A percentile compares a stretch with the other conserved stretches of the same genome.
phyloP scores from a whole-genome alignment of 2,329 filamentous ascomycete species.

The Colletotrichum tabaci region DNA sequence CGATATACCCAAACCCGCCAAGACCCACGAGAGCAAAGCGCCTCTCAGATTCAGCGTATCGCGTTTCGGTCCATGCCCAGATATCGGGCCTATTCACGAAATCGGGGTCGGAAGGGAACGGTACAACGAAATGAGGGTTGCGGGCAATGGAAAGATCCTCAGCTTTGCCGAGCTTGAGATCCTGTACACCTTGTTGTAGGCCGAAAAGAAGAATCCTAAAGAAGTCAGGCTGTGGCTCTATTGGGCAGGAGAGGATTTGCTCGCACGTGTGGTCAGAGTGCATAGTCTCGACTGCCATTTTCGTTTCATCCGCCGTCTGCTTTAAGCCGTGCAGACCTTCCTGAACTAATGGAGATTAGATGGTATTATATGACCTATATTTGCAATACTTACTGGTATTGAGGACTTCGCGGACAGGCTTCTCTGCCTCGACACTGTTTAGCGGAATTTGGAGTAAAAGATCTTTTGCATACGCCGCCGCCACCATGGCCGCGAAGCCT shows the following conservation, averaged over 20 bases:
- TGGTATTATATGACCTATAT: not conserved
- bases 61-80: slow-evolving; percentile 28
- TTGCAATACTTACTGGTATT: not conserved
- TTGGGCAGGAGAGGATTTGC: not conserved
- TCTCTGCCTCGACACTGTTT: slow-evolving; percentile 38
- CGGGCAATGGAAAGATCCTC: not conserved
- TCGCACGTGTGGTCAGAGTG: not conserved
- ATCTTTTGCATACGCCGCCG: slow-evolving; percentile 48
- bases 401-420: slow-evolving; percentile 1
- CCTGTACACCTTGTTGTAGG: not conserved
- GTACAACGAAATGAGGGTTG: slow-evolving; percentile 16
- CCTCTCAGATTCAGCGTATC: not conserved
- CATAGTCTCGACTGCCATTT: not conserved
- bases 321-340: not conserved
- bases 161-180: not conserved
- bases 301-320: not conserved
- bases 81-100: slow-evolving; percentile 39
- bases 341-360: not conserved
- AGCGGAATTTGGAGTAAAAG: slow-evolving; percentile 38
- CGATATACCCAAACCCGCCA: slow-evolving; percentile 41
- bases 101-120: slow-evolving; percentile 40
- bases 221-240: not conserved
- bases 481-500: slow-evolving; percentile 45
- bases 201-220: not conserved
- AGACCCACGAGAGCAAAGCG: slow-evolving; percentile 40